A percentile compares a stretch with the other conserved stretches of the same genome.
These are phyloP conservation scores for Acanthamoeba healyi DNA, from an alignment of 208 protist species.

Conservation along the genomic window DNA sequence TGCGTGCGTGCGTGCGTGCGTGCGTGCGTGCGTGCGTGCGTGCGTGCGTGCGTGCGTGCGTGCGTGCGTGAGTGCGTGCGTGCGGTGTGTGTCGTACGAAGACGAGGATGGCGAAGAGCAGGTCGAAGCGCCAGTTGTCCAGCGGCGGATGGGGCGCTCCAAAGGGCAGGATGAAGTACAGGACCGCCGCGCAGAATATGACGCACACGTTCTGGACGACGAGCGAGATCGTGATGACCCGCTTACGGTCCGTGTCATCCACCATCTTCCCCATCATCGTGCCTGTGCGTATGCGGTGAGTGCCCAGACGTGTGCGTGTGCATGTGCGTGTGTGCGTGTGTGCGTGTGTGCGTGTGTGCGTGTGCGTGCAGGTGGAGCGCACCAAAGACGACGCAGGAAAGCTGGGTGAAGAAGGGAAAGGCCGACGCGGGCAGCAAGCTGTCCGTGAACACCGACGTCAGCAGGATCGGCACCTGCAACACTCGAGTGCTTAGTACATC, in stretches of 20 bases:
- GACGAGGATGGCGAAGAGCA: not conserved
- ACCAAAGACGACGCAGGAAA: conserved; percentile 38
- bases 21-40: not conserved
- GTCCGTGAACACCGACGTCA: conserved; percentile 10
- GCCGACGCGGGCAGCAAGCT: conserved; percentile 8
- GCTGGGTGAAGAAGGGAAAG: not conserved
- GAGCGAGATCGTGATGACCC: not conserved
- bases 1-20: not conserved
- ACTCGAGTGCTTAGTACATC: not conserved
- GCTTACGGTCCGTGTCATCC: conserved; percentile 20
- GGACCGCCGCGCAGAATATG: not conserved
- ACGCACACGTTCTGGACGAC: conserved; percentile 11
- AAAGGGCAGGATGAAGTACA: not conserved
- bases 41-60: not conserved
- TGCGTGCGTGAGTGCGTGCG: not conserved
- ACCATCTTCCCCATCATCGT: not conserved
- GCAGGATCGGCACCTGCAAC: conserved; percentile 36
- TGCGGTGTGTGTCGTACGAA: not conserved
- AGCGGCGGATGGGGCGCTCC: not conserved
- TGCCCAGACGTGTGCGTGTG: too few species aligned
- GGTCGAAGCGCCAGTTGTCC: not conserved
- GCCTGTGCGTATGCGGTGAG: not conserved
- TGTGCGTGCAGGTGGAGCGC: not conserved
- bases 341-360: not conserved
- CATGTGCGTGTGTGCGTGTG: not conserved